A percentile compares a stretch with the other conserved stretches of the same genome.
Evolutionary conservation across 768 basidiomycete species (phyloP).

Genomic region (Exsudoporus frostii): DNA sequence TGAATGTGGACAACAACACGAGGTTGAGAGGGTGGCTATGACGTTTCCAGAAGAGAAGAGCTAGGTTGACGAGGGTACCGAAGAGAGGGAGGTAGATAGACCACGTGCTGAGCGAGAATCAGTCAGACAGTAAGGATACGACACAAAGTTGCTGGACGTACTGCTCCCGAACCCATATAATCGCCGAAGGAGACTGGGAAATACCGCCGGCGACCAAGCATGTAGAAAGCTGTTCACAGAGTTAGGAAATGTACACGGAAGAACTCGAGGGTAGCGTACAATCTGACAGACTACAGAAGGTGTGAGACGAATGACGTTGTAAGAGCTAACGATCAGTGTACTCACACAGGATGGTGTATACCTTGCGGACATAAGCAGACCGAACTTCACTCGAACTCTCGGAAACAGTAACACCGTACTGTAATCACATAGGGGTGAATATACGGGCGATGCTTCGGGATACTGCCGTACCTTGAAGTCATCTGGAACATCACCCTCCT

Average conservation of each 20-base stretch:
- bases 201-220: conserved; percentile 71
- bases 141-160: conserved; percentile 33
- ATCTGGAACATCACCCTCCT: conserved; percentile 74
- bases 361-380: conserved; percentile 85
- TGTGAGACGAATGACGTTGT: not conserved
- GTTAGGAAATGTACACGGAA: not conserved
- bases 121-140: conserved; percentile 1
- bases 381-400: conserved; percentile 78
- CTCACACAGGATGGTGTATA: conserved; percentile 86
- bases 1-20: conserved; percentile 81
- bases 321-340: conserved; percentile 5
- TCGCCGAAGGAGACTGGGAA: conserved; percentile 55
- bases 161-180: conserved; percentile 73
- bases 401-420: conserved; percentile 81
- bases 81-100: conserved; percentile 75
- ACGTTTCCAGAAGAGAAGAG: conserved; percentile 87
- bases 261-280: conserved; percentile 37
- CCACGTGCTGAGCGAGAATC: conserved; percentile 55
- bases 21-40: conserved; percentile 89
- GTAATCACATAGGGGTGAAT: conserved; percentile 7
- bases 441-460: not conserved
- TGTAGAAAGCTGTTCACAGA: conserved; percentile 55
- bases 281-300: conserved; percentile 61
- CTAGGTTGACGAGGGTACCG: conserved; percentile 75
- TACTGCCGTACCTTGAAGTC: conserved; percentile 80